These are phyloP conservation scores for Candida sanyaensis DNA, from an alignment of 1,139 yeast genomes.

Conservation along the genomic window DNA sequence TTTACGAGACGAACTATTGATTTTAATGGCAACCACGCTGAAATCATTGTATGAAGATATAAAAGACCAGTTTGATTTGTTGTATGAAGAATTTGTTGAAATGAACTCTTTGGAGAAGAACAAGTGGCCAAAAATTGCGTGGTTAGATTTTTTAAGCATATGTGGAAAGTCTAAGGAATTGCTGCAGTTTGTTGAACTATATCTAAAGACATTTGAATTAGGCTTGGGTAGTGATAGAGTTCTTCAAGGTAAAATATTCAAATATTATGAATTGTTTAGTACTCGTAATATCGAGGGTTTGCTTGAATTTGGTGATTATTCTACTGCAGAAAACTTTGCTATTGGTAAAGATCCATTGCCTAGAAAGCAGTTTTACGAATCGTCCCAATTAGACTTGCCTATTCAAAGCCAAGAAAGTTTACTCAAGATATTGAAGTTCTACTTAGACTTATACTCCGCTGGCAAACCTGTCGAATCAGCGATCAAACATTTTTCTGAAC, in stretches of 20 bases:
- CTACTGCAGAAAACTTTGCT: conserved; percentile 38
- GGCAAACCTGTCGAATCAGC: conserved; percentile 19
- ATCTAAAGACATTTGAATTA: conserved; percentile 36
- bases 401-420: conserved; percentile 11
- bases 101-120: conserved; percentile 32
- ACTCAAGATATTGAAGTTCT: conserved; percentile 22
- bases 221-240: neutral
- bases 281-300: conserved; percentile 4
- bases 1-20: conserved; percentile 20
- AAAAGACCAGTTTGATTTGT: conserved; percentile 25
- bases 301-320: conserved; percentile 25
- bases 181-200: conserved; percentile 26
- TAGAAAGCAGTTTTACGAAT: conserved; percentile 18
- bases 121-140: conserved; percentile 39
- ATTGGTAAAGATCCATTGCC: conserved; percentile 26
- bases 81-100: conserved; percentile 28
- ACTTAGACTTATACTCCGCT: conserved; percentile 17
- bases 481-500: conserved; percentile 31
- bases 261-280: conserved; percentile 11
- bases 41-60: conserved; percentile 19
- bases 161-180: conserved; percentile 30
- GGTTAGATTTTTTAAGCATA: conserved; percentile 37
- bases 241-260: conserved; percentile 6
- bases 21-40: conserved; percentile 11
- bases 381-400: neutral